Percentiles rank a stretch among this genome's conserved stretches.
Evolutionary conservation across 2,329 filamentous ascomycete species (phyloP).

Genomic region (Emmonsiellopsis sp.): DNA sequence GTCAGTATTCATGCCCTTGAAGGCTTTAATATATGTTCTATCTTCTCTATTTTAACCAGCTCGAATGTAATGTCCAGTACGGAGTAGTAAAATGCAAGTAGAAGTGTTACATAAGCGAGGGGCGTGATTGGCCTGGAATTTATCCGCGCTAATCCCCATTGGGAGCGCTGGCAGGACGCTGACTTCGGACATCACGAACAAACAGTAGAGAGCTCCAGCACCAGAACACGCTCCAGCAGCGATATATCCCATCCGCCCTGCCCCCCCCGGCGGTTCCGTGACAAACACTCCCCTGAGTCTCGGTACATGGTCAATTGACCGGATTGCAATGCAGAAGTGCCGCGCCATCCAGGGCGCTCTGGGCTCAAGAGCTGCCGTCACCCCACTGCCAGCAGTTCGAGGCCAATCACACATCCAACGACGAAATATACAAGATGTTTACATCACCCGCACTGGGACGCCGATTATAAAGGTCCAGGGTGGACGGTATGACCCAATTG

Average conservation of each 20-base stretch:
- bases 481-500: slow-evolving; percentile 60
- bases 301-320: slow-evolving; percentile 16
- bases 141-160: not conserved
- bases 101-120: too few relatives aligned
- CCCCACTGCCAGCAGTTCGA: slow-evolving; percentile 21
- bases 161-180: not conserved
- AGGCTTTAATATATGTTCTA: too few relatives aligned
- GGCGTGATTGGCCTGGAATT: too few relatives aligned
- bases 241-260: not conserved
- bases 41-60: too few relatives aligned
- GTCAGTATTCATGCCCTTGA: too few relatives aligned
- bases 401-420: slow-evolving; percentile 35
- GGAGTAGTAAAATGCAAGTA: too few relatives aligned
- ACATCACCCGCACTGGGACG: slow-evolving; percentile 93
- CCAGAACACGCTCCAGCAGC: slow-evolving; percentile 3
- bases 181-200: slow-evolving; percentile 1
- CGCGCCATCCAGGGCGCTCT: slow-evolving; percentile 34
- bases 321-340: slow-evolving; percentile 38
- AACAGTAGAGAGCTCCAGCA: slow-evolving; percentile 21
- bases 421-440: slow-evolving; percentile 64
- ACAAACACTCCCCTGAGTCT: slow-evolving; percentile 18
- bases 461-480: slow-evolving; percentile 82
- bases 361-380: slow-evolving; percentile 28
- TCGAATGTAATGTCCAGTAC: too few relatives aligned
- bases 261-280: not conserved